Conservation (phyloP, 768 basidiomycete genomes). For the Cystobasidiopsis lactophilus region DNA sequence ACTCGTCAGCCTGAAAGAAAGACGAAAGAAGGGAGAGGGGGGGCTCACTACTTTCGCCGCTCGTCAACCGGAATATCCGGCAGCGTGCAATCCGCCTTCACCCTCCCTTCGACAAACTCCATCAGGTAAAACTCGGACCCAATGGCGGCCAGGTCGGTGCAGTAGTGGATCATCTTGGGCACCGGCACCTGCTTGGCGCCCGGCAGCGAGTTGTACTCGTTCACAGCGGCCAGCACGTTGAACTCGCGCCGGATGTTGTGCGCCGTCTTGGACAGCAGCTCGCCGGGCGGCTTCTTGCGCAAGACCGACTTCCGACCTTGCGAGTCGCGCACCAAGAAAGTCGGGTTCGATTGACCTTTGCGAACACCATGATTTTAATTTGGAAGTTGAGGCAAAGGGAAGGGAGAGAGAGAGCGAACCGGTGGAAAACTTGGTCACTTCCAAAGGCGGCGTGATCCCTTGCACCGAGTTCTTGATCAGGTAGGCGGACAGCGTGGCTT, state of each 20-base stretch:
- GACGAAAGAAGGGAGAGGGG: too few relatives aligned
- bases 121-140: constrained; percentile 89
- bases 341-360: too few relatives aligned
- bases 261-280: constrained; percentile 68
- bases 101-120: constrained; percentile 82
- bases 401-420: too few relatives aligned
- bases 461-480: too few relatives aligned
- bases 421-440: too few relatives aligned
- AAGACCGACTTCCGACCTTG: constrained; percentile 33
- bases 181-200: too few relatives aligned
- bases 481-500: too few relatives aligned
- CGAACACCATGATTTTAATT: too few relatives aligned
- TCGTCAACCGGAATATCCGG: constrained; percentile 36
- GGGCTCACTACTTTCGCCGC: too few relatives aligned
- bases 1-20: background rate
- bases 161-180: constrained; percentile 43
- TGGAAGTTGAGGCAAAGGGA: too few relatives aligned
- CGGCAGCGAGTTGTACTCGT: constrained; percentile 58
- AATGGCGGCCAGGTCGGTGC: constrained; percentile 53
- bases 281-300: constrained; percentile 76
- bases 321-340: constrained; percentile 70
- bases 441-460: too few relatives aligned
- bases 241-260: constrained; percentile 92
- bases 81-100: constrained; percentile 70
- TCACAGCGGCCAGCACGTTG: constrained; percentile 50